Conservation (phyloP, 2,329 filamentous ascomycete genomes). For the Triangularia verruculosa region DNA sequence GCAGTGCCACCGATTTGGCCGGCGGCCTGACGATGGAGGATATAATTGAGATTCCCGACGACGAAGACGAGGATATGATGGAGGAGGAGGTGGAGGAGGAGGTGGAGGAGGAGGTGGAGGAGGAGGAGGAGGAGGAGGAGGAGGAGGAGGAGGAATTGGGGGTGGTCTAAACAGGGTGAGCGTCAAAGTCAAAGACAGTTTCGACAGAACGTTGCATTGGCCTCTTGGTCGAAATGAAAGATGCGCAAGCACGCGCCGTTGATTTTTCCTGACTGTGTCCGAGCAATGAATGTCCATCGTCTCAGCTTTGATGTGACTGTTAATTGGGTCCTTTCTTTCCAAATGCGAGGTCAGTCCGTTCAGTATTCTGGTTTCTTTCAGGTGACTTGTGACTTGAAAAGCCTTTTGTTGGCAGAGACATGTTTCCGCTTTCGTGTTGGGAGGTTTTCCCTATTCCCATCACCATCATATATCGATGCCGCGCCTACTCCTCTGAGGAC, state of each 20-base stretch:
- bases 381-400: background rate
- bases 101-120: background rate
- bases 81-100: background rate
- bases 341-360: no score
- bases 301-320: no score
- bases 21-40: background rate
- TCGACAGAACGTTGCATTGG: background rate
- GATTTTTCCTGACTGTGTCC: background rate
- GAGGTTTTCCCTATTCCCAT: no score
- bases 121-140: background rate
- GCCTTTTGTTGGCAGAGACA: no score
- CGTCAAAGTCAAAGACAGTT: background rate
- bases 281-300: no score
- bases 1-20: background rate
- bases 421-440: no score
- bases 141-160: background rate
- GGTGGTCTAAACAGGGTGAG: background rate
- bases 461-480: no score
- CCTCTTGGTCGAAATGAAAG: background rate
- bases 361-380: background rate
- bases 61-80: background rate
- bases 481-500: no score
- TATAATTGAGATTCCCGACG: background rate
- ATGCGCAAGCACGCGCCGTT: background rate
- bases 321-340: background rate